Evolutionary conservation across 2,329 filamentous ascomycete species (phyloP).

Genomic region (Sporothrix euskadiensis): DNA sequence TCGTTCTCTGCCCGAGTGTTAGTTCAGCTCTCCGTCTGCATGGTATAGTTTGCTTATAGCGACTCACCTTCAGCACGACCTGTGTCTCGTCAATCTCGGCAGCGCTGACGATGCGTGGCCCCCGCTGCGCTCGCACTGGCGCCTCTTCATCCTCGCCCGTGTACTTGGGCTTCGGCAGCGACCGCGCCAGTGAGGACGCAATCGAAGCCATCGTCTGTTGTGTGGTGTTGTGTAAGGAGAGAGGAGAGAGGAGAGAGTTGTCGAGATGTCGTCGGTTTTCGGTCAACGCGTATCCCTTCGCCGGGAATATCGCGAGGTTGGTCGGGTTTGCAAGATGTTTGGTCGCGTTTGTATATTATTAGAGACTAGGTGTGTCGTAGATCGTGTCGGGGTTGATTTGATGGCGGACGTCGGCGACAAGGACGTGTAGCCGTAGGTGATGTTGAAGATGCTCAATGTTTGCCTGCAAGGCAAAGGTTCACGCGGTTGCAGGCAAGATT

Average conservation of each 20-base stretch:
- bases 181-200: conserved; percentile 70
- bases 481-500: conserved; percentile 24
- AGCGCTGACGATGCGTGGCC: conserved; percentile 78
- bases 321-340: too few species aligned
- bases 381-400: too few species aligned
- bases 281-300: neutral
- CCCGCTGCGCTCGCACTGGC: conserved; percentile 70
- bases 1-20: conserved; percentile 58
- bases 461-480: conserved; percentile 21
- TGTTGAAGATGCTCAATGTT: neutral
- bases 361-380: neutral
- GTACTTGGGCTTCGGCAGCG: conserved; percentile 87
- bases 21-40: neutral
- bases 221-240: neutral
- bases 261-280: neutral
- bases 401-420: neutral
- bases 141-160: conserved; percentile 85
- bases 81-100: conserved; percentile 82
- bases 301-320: neutral
- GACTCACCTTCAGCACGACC: conserved; percentile 70
- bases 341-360: neutral
- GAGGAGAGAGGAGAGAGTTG: too few species aligned
- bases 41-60: neutral
- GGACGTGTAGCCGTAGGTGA: neutral
- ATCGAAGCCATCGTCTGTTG: conserved; percentile 60